phyloP scores from a whole-genome alignment of 768 basidiomycete genomes.

The Hygrocybe coccinea region DNA sequence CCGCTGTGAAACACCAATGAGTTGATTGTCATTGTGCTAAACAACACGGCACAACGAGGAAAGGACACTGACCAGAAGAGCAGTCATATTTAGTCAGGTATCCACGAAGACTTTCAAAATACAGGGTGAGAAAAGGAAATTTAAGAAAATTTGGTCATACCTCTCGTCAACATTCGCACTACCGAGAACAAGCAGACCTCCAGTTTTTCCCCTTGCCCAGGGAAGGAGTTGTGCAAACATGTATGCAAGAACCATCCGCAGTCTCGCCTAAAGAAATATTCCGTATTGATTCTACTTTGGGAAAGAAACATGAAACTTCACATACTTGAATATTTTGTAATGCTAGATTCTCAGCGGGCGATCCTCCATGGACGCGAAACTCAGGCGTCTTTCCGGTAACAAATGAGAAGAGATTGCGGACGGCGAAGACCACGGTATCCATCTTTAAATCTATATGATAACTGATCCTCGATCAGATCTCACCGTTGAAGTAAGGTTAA shows the following conservation, averaged over 20 bases:
- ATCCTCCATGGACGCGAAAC: slow-evolving; percentile 85
- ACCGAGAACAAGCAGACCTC: slow-evolving; percentile 91
- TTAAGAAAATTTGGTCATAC: slow-evolving; percentile 42
- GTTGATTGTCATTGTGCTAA: background rate
- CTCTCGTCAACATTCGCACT: slow-evolving; percentile 99
- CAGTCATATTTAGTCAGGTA: slow-evolving; percentile 99
- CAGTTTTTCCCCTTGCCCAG: slow-evolving; percentile 79
- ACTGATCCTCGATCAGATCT: slow-evolving; percentile 34
- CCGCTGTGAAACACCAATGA: slow-evolving; percentile 46
- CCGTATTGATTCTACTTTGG: background rate
- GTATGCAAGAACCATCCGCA: slow-evolving; percentile 93
- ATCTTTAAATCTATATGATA: slow-evolving; percentile 96
- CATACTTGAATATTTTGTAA: slow-evolving; percentile 92
- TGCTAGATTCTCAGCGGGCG: slow-evolving; percentile 85
- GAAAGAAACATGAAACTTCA: background rate
- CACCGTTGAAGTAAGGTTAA: background rate
- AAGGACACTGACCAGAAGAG: slow-evolving; percentile 59
- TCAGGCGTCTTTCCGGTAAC: slow-evolving; percentile 62
- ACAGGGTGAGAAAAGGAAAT: background rate
- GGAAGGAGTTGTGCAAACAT: slow-evolving; percentile 93
- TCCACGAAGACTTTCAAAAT: slow-evolving; percentile 68
- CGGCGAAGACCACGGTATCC: slow-evolving; percentile 84
- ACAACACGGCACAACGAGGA: background rate
- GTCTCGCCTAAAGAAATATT: slow-evolving; percentile 54
- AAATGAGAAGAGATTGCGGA: slow-evolving; percentile 75